phyloP scores from a whole-genome alignment of 2,329 filamentous ascomycete genomes.

The Alternaria panax region DNA sequence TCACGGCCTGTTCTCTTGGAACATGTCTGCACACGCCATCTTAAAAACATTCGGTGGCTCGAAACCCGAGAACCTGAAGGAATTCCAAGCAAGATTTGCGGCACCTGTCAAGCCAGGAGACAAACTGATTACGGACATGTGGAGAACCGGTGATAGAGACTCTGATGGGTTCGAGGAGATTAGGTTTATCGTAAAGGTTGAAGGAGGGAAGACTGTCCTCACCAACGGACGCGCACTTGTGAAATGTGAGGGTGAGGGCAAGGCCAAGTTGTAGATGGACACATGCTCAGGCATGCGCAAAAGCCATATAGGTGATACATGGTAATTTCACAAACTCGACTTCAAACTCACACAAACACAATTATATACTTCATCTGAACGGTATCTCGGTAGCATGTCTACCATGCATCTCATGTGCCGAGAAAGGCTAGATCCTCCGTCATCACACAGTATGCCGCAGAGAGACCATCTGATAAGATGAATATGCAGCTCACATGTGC shows the following conservation, averaged over 20 bases:
- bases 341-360: neutral
- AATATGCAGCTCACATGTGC: slow-evolving; percentile 14
- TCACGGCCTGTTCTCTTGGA: slow-evolving; percentile 89
- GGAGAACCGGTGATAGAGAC: slow-evolving; percentile 74
- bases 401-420: slow-evolving; percentile 11
- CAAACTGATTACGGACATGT: slow-evolving; percentile 81
- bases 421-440: slow-evolving; percentile 31
- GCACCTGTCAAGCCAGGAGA: slow-evolving; percentile 84
- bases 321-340: neutral
- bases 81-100: slow-evolving; percentile 89
- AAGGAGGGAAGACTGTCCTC: slow-evolving; percentile 82
- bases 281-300: neutral
- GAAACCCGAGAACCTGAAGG: slow-evolving; percentile 81
- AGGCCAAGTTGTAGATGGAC: slow-evolving; percentile 47
- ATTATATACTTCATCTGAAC: neutral
- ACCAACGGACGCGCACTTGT: slow-evolving; percentile 86
- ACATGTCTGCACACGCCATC: slow-evolving; percentile 76
- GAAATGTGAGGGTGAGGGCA: slow-evolving; percentile 63
- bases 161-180: slow-evolving; percentile 78
- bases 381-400: neutral
- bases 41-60: slow-evolving; percentile 76
- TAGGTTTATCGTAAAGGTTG: slow-evolving; percentile 78
- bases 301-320: neutral
- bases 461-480: slow-evolving; percentile 37
- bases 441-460: neutral